A percentile compares a stretch with the other conserved stretches of the same genome.
phyloP scores from a whole-genome alignment of 1,284 basidiomycete species.

The Sporisorium graminicola region DNA sequence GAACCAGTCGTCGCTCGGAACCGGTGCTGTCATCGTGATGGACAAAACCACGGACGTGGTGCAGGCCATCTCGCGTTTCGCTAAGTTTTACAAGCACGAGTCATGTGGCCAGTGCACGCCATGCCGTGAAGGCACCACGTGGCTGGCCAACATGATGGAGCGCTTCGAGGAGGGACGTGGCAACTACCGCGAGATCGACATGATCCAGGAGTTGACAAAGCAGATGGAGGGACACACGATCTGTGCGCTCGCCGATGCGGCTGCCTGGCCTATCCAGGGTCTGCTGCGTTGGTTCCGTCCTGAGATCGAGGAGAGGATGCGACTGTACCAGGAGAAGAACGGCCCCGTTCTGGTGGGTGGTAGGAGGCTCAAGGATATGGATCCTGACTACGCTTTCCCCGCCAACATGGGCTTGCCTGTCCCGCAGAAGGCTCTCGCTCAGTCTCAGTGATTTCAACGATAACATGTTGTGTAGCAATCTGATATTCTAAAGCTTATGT shows the following conservation, averaged over 20 bases:
- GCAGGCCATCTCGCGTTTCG: slow-evolving; percentile 88
- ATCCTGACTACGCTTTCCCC: slow-evolving; percentile 81
- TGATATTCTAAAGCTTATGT: not conserved
- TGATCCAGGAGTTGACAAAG: slow-evolving; percentile 76
- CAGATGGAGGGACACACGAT: slow-evolving; percentile 90
- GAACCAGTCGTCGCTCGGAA: slow-evolving; percentile 91
- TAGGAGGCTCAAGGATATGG: slow-evolving; percentile 78
- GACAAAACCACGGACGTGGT: slow-evolving; percentile 93
- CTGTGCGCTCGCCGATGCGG: slow-evolving; percentile 95
- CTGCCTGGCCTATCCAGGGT: slow-evolving; percentile 97
- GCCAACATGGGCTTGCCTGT: slow-evolving; percentile 77
- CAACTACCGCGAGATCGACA: slow-evolving; percentile 94
- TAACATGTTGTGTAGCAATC: not conserved
- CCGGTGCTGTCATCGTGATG: slow-evolving; percentile 99
- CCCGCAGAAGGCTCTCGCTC: slow-evolving; percentile 41
- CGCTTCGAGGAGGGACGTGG: slow-evolving; percentile 85
- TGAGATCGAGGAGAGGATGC: slow-evolving; percentile 83
- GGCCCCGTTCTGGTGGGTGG: slow-evolving; percentile 93
- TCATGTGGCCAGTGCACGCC: slow-evolving; percentile 99
- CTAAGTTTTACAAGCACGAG: slow-evolving; percentile 84
- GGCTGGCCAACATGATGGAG: slow-evolving; percentile 69
- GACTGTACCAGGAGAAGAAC: slow-evolving; percentile 80
- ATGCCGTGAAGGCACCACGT: slow-evolving; percentile 83
- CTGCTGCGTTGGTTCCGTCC: slow-evolving; percentile 93
- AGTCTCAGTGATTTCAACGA: slow-evolving; percentile 23